Evolutionary conservation across 768 basidiomycete genomes (phyloP).

Genomic region (Steccherinum ochraceum): DNA sequence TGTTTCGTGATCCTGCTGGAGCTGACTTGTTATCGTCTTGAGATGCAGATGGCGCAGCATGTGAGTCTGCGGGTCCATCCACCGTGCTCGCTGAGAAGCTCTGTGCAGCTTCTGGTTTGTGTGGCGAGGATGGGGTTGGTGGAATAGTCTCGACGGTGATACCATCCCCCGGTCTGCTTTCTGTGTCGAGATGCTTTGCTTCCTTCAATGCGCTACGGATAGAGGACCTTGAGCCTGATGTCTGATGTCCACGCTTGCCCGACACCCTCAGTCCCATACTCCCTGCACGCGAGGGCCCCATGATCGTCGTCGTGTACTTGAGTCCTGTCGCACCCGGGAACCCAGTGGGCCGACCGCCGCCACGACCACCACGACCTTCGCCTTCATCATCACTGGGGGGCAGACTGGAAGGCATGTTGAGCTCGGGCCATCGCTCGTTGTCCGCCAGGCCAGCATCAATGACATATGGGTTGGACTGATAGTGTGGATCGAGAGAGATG

Average conservation of each 20-base stretch:
- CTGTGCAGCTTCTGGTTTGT: background rate
- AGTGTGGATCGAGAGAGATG: conserved; percentile 72
- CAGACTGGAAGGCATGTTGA: conserved; percentile 63
- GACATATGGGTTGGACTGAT: conserved; percentile 80
- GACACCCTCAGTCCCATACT: conserved; percentile 72
- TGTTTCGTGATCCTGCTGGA: background rate
- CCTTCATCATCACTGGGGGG: conserved; percentile 67
- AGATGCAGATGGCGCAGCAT: background rate
- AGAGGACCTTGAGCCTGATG: conserved; percentile 13
- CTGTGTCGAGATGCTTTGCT: background rate
- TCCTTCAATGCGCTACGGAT: conserved; percentile 11
- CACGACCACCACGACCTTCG: conserved; percentile 29
- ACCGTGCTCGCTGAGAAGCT: background rate
- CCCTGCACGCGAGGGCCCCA: conserved; percentile 62
- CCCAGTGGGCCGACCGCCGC: conserved; percentile 23
- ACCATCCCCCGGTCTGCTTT: background rate
- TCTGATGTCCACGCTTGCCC: conserved; percentile 41
- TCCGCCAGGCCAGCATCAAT: conserved; percentile 76
- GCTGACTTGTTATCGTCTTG: background rate
- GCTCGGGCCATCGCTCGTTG: conserved; percentile 77
- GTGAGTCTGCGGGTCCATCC: background rate
- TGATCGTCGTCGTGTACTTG: conserved; percentile 86
- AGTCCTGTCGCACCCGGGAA: conserved; percentile 49
- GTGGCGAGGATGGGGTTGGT: background rate
- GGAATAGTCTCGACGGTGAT: background rate